These are phyloP conservation scores for Corchorus capsularis DNA, from an alignment of 345 rosid genomes.

Conservation along the genomic window DNA sequence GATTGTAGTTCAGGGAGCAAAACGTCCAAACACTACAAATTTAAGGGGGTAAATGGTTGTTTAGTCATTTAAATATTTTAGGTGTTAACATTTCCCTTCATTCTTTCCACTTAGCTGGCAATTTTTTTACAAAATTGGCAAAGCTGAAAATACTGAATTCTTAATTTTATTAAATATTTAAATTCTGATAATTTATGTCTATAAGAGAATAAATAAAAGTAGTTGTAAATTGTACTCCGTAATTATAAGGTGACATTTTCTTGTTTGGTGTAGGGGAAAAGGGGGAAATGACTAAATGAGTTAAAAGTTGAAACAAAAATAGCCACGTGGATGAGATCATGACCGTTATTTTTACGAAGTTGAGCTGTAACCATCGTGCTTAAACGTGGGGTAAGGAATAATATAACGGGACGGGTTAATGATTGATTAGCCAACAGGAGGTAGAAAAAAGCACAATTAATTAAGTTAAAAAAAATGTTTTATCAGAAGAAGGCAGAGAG, in stretches of 20 bases:
- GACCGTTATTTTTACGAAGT: slow-evolving; percentile 35
- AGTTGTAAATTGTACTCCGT: too few species aligned
- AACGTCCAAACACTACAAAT: too few species aligned
- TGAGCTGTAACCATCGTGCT: slow-evolving; percentile 73
- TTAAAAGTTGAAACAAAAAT: not conserved
- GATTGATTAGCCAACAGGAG: slow-evolving; percentile 31
- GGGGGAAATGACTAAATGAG: not conserved
- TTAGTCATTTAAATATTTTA: too few species aligned
- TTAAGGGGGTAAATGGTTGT: too few species aligned
- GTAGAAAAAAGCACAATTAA: slow-evolving; percentile 26
- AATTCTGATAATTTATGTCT: too few species aligned
- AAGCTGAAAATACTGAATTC: too few species aligned
- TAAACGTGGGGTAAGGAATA: slow-evolving; percentile 58
- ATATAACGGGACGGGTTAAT: slow-evolving; percentile 32
- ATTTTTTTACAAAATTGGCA: too few species aligned
- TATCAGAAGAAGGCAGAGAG: not conserved
- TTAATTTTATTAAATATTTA: too few species aligned
- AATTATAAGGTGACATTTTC: not conserved
- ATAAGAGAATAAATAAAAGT: too few species aligned
- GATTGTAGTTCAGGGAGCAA: too few species aligned
- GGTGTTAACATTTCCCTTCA: too few species aligned
- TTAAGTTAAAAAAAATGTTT: slow-evolving; percentile 15
- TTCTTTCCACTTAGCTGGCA: too few species aligned
- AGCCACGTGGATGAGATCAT: slow-evolving; percentile 51
- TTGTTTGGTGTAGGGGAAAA: not conserved